phyloP scores from a whole-genome alignment of 169 alveolate species.

The Plasmodium inui region DNA sequence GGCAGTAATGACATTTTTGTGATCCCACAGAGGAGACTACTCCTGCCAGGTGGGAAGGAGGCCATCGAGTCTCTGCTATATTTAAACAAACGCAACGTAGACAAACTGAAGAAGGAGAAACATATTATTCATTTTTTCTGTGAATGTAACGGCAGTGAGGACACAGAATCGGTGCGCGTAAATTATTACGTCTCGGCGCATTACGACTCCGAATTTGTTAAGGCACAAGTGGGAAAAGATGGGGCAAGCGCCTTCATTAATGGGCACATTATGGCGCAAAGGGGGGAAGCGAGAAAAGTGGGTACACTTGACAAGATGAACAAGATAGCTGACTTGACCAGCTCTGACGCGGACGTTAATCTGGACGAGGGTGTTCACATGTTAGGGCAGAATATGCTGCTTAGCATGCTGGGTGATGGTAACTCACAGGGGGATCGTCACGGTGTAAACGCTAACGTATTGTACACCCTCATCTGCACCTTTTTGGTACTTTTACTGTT shows the following conservation, averaged over 20 bases:
- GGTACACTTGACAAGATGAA: not conserved
- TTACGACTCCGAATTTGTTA: not conserved
- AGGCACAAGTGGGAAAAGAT: not conserved
- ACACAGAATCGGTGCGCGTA: not conserved
- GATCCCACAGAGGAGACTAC: not conserved
- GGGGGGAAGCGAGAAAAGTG: not conserved
- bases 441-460: not conserved
- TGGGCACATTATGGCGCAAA: not conserved
- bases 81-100: conserved; percentile 14
- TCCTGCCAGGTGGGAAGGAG: not conserved
- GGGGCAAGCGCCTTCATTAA: not conserved
- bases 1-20: conserved; percentile 31
- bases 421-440: not conserved
- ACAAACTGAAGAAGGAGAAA: conserved; percentile 25
- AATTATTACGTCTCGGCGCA: conserved; percentile 30
- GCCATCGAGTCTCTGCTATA: conserved; percentile 12
- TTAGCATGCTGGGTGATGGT: not conserved
- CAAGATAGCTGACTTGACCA: not conserved
- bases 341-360: not conserved
- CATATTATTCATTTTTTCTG: conserved; percentile 20
- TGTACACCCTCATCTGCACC: not conserved
- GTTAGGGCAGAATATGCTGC: not conserved
- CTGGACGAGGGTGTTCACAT: not conserved
- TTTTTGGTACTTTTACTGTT: not conserved
- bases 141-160: not conserved